Evolutionary conservation across 257 asterid genomes (phyloP).

Genomic region (Ligustrum vulgare): DNA sequence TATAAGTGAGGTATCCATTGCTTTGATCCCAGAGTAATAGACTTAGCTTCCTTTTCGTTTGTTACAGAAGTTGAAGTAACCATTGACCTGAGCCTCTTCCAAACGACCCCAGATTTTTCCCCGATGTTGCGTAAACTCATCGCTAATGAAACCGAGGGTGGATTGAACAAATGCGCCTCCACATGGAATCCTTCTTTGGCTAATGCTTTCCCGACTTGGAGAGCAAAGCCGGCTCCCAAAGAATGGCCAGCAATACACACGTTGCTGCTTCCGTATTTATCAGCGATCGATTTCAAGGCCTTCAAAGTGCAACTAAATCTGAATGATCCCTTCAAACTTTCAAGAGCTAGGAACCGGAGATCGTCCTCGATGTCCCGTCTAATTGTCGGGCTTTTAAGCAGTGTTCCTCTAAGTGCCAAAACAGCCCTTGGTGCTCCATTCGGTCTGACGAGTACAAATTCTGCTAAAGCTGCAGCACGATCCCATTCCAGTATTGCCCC

Average conservation of each 20-base stretch:
- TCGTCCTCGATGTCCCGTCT: conserved; percentile 95
- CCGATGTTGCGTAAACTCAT: conserved; percentile 68
- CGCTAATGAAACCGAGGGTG: conserved; percentile 91
- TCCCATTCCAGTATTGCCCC: conserved; percentile 98
- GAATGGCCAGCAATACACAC: conserved; percentile 90
- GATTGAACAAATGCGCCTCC: conserved; percentile 94
- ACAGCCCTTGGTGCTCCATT: conserved; percentile 91
- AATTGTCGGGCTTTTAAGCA: conserved; percentile 74
- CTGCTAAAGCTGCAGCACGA: conserved; percentile 81
- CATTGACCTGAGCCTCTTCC: conserved; percentile 73
- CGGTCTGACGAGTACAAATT: conserved; percentile 70
- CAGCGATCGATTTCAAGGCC: conserved; percentile 57
- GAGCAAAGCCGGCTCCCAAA: conserved; percentile 94
- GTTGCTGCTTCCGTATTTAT: conserved; percentile 68
- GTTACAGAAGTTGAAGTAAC: conserved; percentile 47
- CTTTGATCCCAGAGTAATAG: conserved; percentile 48
- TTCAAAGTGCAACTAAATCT: conserved; percentile 58
- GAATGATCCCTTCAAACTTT: conserved; percentile 85
- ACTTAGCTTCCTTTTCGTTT: conserved; percentile 23
- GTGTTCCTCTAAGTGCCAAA: conserved; percentile 80
- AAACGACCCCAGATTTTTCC: conserved; percentile 69
- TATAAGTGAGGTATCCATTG: conserved; percentile 89
- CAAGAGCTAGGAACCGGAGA: conserved; percentile 87
- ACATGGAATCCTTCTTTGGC: conserved; percentile 93
- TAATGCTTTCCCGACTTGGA: conserved; percentile 85